Evolutionary conservation across 257 asterid species (phyloP).

Genomic region (Capsicum pubescens): DNA sequence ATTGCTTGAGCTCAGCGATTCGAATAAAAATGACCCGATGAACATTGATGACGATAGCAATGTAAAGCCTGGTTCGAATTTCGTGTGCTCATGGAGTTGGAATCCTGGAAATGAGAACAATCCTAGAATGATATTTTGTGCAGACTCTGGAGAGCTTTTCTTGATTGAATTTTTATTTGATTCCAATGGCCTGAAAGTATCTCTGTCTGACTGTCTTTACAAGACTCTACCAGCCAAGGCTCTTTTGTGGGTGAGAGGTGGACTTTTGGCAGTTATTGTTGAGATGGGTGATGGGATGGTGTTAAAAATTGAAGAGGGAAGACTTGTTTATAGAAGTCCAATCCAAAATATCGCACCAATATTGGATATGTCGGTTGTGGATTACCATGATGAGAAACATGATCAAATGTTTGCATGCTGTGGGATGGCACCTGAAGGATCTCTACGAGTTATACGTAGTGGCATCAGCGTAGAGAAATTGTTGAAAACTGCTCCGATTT

Average conservation of each 20-base stretch:
- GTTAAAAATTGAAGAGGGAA: constrained; percentile 74
- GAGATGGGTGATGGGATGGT: constrained; percentile 99
- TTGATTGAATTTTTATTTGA: constrained; percentile 71
- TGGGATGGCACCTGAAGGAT: constrained; percentile 95
- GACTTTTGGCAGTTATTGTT: constrained; percentile 75
- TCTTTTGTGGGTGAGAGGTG: constrained; percentile 85
- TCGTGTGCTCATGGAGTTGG: constrained; percentile 97
- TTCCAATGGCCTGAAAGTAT: constrained; percentile 65
- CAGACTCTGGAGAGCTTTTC: constrained; percentile 87
- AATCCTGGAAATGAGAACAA: constrained; percentile 60
- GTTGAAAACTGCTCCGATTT: constrained; percentile 85
- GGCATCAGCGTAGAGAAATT: constrained; percentile 93
- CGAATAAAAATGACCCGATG: constrained; percentile 85
- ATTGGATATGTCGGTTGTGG: constrained; percentile 87
- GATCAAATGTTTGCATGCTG: constrained; percentile 98
- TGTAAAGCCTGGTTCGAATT: constrained; percentile 70
- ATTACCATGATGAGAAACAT: constrained; percentile 76
- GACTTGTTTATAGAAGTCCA: constrained; percentile 67
- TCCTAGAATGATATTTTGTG: constrained; percentile 79
- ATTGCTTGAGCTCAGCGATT: constrained; percentile 89
- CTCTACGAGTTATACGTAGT: constrained; percentile 82
- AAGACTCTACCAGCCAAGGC: constrained; percentile 75
- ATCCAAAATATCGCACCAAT: constrained; percentile 94
- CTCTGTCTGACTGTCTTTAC: constrained; percentile 81
- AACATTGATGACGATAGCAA: constrained; percentile 68